Evolutionary conservation across 495 filamentous ascomycete genomes (phyloP).

Genomic region (Pseudoneurospora amorphoporcata): DNA sequence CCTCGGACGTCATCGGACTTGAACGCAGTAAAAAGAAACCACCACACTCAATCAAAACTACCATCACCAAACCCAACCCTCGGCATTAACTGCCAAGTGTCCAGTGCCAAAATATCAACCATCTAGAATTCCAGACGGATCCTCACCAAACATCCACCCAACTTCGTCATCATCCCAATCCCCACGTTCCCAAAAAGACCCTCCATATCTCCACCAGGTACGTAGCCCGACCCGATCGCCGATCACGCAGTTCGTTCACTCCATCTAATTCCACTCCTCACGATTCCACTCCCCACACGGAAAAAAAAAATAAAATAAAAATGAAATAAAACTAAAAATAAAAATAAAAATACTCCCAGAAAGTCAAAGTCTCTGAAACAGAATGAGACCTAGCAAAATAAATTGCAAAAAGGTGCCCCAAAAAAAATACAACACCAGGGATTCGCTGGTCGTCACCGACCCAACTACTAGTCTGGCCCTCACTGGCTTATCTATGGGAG

Average conservation of each 20-base stretch:
- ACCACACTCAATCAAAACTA: neutral
- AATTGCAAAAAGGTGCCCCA: neutral
- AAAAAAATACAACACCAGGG: neutral
- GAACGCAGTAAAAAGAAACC: neutral
- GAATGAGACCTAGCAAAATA: neutral
- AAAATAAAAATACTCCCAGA: neutral
- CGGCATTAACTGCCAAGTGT: no score
- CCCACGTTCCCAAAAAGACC: neutral
- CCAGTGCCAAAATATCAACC: neutral
- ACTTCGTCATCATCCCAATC: neutral
- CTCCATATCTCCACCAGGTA: neutral
- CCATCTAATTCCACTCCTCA: neutral
- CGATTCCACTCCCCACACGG: no score
- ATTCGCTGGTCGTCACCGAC: neutral
- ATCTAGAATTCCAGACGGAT: neutral
- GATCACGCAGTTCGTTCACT: neutral
- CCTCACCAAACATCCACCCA: neutral
- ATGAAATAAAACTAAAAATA: no score
- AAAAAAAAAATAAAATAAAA: neutral
- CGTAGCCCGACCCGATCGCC: neutral
- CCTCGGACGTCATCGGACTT: neutral
- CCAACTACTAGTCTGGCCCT: no score
- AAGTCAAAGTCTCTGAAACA: neutral
- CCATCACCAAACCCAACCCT: neutral
- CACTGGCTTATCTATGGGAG: no score